phyloP scores from a whole-genome alignment of 106 monocot species.

The Vanilla planifolia region DNA sequence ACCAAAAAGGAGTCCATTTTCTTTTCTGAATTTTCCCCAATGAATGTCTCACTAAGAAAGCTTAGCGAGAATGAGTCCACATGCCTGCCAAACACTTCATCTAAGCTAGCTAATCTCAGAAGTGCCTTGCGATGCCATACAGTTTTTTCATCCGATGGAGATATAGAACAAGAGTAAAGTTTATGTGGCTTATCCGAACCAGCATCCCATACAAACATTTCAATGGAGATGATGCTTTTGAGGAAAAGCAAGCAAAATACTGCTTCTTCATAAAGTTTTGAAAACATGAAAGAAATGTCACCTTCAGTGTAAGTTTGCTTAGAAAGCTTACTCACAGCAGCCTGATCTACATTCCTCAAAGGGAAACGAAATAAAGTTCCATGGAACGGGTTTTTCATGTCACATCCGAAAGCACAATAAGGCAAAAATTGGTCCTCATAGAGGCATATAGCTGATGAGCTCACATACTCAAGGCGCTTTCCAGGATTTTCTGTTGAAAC shows the following conservation, averaged over 20 bases:
- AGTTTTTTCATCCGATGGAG: constrained; percentile 44
- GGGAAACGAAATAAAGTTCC: constrained; percentile 99
- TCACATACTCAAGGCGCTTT: constrained; percentile 88
- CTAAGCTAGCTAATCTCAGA: constrained; percentile 40
- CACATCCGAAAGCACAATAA: constrained; percentile 91
- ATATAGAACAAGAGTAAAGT: constrained; percentile 67
- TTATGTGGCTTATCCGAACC: constrained; percentile 48
- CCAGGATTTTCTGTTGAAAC: constrained; percentile 95
- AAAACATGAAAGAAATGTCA: constrained; percentile 73
- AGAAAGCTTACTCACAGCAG: constrained; percentile 73
- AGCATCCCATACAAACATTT: constrained; percentile 82
- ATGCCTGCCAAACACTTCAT: constrained; percentile 25
- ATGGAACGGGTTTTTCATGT: constrained; percentile 73
- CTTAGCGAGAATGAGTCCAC: constrained; percentile 60
- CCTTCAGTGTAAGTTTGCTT: constrained; percentile 74
- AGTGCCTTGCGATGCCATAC: constrained; percentile 64
- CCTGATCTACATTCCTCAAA: constrained; percentile 77
- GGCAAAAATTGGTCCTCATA: constrained; percentile 86
- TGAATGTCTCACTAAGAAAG: constrained; percentile 53
- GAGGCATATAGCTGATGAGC: constrained; percentile 56
- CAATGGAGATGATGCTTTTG: constrained; percentile 67
- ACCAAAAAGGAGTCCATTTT: constrained; percentile 60
- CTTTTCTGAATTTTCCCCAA: constrained; percentile 37
- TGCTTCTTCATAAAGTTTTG: constrained; percentile 69
- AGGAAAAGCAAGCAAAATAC: constrained; percentile 83